Conservation (phyloP, 352 stramenopile species). For the Globisporangium mamillatum region DNA sequence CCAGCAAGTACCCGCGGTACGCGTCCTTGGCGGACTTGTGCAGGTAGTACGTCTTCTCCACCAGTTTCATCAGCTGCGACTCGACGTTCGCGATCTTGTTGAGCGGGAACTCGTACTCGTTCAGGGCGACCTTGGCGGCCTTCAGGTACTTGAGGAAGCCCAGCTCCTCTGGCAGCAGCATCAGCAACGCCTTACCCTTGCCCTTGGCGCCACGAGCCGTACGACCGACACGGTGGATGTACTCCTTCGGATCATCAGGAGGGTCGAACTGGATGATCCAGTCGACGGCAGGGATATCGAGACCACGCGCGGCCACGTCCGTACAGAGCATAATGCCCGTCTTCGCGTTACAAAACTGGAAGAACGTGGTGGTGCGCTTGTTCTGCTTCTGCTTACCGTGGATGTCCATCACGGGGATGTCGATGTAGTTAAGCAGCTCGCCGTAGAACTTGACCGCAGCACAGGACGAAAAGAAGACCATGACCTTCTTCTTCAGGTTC, state of each 20-base stretch:
- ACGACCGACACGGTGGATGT: slow-evolving; percentile 94
- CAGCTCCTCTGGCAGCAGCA: slow-evolving; percentile 97
- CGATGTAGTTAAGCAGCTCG: slow-evolving; percentile 99
- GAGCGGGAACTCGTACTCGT: slow-evolving; percentile 99
- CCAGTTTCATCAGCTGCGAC: slow-evolving; percentile 95
- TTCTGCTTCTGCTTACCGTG: slow-evolving; percentile 99
- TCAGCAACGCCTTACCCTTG: slow-evolving; percentile 94
- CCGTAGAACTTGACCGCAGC: slow-evolving; percentile 99
- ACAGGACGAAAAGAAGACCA: slow-evolving; percentile 92
- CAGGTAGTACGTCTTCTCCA: slow-evolving; percentile 99
- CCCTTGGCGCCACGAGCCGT: slow-evolving; percentile 86
- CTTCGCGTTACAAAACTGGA: slow-evolving; percentile 98
- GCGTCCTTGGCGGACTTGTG: slow-evolving; percentile 97
- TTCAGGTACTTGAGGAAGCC: slow-evolving; percentile 98
- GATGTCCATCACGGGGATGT: slow-evolving; percentile 98
- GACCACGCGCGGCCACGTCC: slow-evolving; percentile 95
- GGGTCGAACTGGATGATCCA: slow-evolving; percentile 99
- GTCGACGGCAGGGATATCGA: slow-evolving; percentile 97
- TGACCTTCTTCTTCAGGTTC: slow-evolving; percentile 99
- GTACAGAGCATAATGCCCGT: slow-evolving; percentile 98
- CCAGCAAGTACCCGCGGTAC: slow-evolving; percentile 97
- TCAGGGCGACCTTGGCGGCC: slow-evolving; percentile 96
- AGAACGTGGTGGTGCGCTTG: slow-evolving; percentile 99
- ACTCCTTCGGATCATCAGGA: slow-evolving; percentile 97
- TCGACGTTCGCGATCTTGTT: slow-evolving; percentile 98